Percentiles rank a stretch among this genome's conserved stretches.
Conservation (phyloP, 805 yeast species). For the Cyberlindnera saturnus region DNA sequence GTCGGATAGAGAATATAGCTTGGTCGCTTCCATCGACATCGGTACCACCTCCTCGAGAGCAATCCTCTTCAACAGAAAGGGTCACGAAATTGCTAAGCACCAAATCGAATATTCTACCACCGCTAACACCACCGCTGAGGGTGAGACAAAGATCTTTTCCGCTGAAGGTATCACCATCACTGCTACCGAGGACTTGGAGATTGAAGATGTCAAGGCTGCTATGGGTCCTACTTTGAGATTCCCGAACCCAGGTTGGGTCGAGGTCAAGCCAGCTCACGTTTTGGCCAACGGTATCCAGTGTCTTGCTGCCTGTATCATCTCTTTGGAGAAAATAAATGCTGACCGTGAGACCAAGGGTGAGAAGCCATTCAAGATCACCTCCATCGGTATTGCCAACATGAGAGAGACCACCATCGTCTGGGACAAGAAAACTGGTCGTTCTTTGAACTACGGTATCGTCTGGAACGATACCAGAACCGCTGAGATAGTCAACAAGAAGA, state of each 20-base stretch:
- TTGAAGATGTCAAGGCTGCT: slow-evolving; percentile 43
- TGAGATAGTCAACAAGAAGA: slow-evolving; percentile 58
- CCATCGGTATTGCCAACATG: slow-evolving; percentile 92
- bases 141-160: slow-evolving; percentile 53
- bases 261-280: slow-evolving; percentile 82
- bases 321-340: slow-evolving; percentile 51
- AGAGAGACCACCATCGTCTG: slow-evolving; percentile 90
- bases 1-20: slow-evolving; percentile 22
- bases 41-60: slow-evolving; percentile 93
- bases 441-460: slow-evolving; percentile 78
- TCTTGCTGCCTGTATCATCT: slow-evolving; percentile 56
- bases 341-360: slow-evolving; percentile 36
- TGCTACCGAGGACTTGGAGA: slow-evolving; percentile 47
- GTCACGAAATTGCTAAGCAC: slow-evolving; percentile 77
- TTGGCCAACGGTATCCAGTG: slow-evolving; percentile 78
- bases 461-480: slow-evolving; percentile 94
- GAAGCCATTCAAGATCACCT: slow-evolving; percentile 55
- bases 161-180: slow-evolving; percentile 71
- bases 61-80: slow-evolving; percentile 67
- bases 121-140: slow-evolving; percentile 44
- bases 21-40: slow-evolving; percentile 71
- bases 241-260: slow-evolving; percentile 90
- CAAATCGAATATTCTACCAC: slow-evolving; percentile 85
- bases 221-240: slow-evolving; percentile 66
- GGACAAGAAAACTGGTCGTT: slow-evolving; percentile 82